Conservation (phyloP, 768 basidiomycete genomes). For the Lyophyllum shimeji region DNA sequence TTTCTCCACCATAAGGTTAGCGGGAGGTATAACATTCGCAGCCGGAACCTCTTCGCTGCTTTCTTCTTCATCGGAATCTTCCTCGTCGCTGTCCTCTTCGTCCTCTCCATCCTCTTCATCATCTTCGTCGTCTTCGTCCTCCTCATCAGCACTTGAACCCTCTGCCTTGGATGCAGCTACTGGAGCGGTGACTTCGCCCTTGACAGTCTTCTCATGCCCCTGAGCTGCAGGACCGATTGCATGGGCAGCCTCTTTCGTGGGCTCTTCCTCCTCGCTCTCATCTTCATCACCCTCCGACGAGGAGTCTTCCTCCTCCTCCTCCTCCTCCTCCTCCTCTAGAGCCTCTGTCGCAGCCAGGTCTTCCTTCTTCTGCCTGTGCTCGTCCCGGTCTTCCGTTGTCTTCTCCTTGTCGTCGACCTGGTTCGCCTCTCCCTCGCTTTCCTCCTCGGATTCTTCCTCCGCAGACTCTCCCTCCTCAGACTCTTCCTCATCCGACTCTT, state of each 20-base stretch:
- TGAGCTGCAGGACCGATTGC: background rate
- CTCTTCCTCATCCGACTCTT: slow-evolving; percentile 9
- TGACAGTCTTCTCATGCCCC: background rate
- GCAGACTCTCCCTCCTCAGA: slow-evolving; percentile 3
- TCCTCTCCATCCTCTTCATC: slow-evolving; percentile 20
- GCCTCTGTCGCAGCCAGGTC: slow-evolving; percentile 9
- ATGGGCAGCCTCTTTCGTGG: background rate
- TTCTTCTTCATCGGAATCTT: slow-evolving; percentile 8
- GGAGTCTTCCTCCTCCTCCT: slow-evolving; percentile 11
- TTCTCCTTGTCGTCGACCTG: background rate
- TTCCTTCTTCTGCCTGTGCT: slow-evolving; percentile 29
- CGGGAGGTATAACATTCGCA: background rate
- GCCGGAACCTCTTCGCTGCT: background rate
- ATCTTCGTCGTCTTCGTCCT: slow-evolving; percentile 19
- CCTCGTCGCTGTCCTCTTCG: slow-evolving; percentile 19
- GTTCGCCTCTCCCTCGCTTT: slow-evolving; percentile 9
- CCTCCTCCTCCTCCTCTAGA: slow-evolving; percentile 8
- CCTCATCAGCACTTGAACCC: slow-evolving; percentile 11
- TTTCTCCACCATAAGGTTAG: background rate
- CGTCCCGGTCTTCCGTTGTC: slow-evolving; percentile 19
- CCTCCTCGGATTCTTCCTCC: background rate
- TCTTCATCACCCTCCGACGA: slow-evolving; percentile 9
- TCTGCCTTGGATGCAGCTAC: background rate
- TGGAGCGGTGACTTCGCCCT: background rate
- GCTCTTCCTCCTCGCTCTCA: slow-evolving; percentile 14